A percentile compares a stretch with the other conserved stretches of the same genome.
These are phyloP conservation scores for Fusarium torreyae DNA, from an alignment of 2,329 filamentous ascomycete genomes.

Conservation along the genomic window DNA sequence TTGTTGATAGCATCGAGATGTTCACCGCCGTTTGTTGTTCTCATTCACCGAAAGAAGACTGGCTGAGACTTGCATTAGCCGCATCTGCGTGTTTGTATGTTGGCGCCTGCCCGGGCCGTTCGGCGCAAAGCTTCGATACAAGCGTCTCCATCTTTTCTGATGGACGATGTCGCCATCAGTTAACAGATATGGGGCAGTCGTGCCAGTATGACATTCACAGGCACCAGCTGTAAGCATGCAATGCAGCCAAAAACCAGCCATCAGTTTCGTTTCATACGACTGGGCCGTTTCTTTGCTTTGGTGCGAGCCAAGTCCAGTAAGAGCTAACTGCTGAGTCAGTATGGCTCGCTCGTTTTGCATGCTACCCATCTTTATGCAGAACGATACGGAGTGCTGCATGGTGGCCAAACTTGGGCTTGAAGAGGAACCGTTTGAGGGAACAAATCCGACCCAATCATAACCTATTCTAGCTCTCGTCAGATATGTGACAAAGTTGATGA, in stretches of 20 bases:
- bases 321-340: background rate
- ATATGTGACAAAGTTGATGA: constrained; percentile 14
- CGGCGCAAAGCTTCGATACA: constrained; percentile 40
- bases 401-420: background rate
- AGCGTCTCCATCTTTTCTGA: constrained; percentile 37
- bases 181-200: constrained; percentile 22
- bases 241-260: constrained; percentile 14
- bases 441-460: constrained; percentile 5
- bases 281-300: constrained; percentile 2
- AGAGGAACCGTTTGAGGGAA: background rate
- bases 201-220: constrained; percentile 30
- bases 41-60: constrained; percentile 18
- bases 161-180: constrained; percentile 44
- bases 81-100: constrained; percentile 29
- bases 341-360: background rate
- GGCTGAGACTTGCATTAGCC: constrained; percentile 46
- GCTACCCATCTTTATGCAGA: background rate
- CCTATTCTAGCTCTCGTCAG: constrained; percentile 3
- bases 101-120: constrained; percentile 39
- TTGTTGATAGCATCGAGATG: constrained; percentile 22
- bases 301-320: background rate
- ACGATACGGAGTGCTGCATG: background rate
- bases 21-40: constrained; percentile 49
- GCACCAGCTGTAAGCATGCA: constrained; percentile 21
- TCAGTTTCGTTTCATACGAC: constrained; percentile 12